phyloP scores from a whole-genome alignment of 768 basidiomycete genomes.

The Rhodotorula babjevae region DNA sequence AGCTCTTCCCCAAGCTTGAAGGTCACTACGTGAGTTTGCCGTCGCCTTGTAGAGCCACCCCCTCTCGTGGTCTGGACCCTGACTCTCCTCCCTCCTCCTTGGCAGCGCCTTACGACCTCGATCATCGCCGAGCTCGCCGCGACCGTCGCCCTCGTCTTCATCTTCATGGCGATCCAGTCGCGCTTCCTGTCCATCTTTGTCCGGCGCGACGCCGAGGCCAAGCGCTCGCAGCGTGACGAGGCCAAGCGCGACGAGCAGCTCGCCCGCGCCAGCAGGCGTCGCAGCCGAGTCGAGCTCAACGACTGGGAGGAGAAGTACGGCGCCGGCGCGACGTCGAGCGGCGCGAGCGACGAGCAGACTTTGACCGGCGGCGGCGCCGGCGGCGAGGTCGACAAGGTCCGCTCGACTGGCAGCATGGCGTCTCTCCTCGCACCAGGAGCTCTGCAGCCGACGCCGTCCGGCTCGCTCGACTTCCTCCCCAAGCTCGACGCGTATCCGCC shows the following conservation, averaged over 20 bases:
- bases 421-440: neutral
- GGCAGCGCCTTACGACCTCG: neutral
- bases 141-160: slow-evolving; percentile 66
- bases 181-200: slow-evolving; percentile 74
- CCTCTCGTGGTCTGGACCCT: too few species aligned
- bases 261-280: slow-evolving; percentile 63
- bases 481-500: neutral
- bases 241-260: slow-evolving; percentile 59
- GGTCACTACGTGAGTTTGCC: too few species aligned
- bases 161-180: slow-evolving; percentile 72
- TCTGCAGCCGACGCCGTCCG: neutral
- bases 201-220: slow-evolving; percentile 2
- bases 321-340: slow-evolving; percentile 42
- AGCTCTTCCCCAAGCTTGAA: too few species aligned
- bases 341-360: neutral
- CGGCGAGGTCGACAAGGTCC: slow-evolving; percentile 1
- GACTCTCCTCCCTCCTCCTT: neutral
- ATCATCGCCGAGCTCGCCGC: slow-evolving; percentile 63
- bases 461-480: slow-evolving; percentile 30
- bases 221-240: slow-evolving; percentile 54
- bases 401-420: neutral
- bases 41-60: too few species aligned
- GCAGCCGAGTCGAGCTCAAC: slow-evolving; percentile 62
- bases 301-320: slow-evolving; percentile 88
- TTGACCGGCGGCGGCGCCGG: neutral